These are phyloP conservation scores for Grosmannia penicillata DNA, from an alignment of 2,329 filamentous ascomycete genomes.

Conservation along the genomic window DNA sequence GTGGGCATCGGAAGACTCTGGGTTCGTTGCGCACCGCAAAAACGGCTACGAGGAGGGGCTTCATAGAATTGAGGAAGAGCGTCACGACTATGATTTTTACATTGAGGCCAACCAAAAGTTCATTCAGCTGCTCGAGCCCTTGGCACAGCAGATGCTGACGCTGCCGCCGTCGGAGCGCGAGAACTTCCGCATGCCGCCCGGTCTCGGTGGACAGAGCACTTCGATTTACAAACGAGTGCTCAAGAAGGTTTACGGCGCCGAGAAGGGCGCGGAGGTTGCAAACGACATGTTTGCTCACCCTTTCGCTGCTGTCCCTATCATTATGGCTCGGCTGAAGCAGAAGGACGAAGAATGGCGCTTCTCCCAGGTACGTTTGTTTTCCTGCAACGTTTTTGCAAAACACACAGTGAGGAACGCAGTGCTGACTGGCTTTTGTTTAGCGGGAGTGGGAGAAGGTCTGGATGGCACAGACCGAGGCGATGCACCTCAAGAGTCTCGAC, in stretches of 20 bases:
- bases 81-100: slow-evolving; percentile 96
- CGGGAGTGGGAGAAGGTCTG: slow-evolving; percentile 99
- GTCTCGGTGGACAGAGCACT: slow-evolving; percentile 82
- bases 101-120: slow-evolving; percentile 92
- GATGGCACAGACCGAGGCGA: slow-evolving; percentile 86
- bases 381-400: slow-evolving; percentile 14
- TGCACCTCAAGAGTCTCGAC: slow-evolving; percentile 92
- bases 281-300: slow-evolving; percentile 75
- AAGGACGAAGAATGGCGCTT: slow-evolving; percentile 98
- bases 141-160: slow-evolving; percentile 76
- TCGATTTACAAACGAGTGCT: slow-evolving; percentile 95
- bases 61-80: slow-evolving; percentile 92
- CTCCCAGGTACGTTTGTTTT: too few relatives aligned
- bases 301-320: slow-evolving; percentile 74
- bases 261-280: slow-evolving; percentile 72
- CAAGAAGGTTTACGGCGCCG: slow-evolving; percentile 88
- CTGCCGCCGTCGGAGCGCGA: slow-evolving; percentile 60
- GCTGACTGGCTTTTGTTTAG: too few relatives aligned
- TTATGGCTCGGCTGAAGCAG: slow-evolving; percentile 80
- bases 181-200: slow-evolving; percentile 64
- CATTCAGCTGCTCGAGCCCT: slow-evolving; percentile 88
- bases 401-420: too few relatives aligned
- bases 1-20: slow-evolving; percentile 95
- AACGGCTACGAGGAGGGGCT: slow-evolving; percentile 89
- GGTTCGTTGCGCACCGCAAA: slow-evolving; percentile 94